A percentile compares a stretch with the other conserved stretches of the same genome.
These are phyloP conservation scores for Haplosporangium gracile DNA, from an alignment of 192 early-diverging fungal genomes.

Conservation along the genomic window DNA sequence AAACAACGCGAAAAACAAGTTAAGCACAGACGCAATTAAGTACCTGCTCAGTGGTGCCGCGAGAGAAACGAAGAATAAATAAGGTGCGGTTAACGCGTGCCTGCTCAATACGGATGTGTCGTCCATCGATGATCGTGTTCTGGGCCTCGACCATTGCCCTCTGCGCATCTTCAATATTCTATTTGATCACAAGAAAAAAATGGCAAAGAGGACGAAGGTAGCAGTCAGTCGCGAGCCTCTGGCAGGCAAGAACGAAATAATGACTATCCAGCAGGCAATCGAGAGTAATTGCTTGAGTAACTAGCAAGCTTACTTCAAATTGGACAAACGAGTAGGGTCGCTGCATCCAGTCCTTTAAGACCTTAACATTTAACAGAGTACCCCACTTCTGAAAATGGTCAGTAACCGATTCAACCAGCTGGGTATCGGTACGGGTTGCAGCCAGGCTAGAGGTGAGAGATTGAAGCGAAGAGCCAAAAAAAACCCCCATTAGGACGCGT, in stretches of 20 bases:
- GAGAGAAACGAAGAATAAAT: conserved; percentile 65
- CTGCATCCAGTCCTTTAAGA: conserved; percentile 77
- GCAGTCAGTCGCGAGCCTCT: too few relatives aligned
- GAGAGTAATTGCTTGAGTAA: background rate
- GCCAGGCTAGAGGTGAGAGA: conserved; percentile 58
- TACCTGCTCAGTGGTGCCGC: conserved; percentile 60
- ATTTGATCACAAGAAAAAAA: background rate
- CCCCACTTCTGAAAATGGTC: conserved; percentile 77
- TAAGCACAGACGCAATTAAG: background rate
- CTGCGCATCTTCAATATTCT: conserved; percentile 69
- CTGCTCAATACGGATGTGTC: conserved; percentile 81
- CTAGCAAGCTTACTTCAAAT: conserved; percentile 63
- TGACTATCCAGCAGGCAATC: background rate
- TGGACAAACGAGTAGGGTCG: conserved; percentile 87
- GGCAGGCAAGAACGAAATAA: background rate
- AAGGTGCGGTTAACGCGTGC: conserved; percentile 83
- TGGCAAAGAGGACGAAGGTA: background rate
- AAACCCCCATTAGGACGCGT: background rate
- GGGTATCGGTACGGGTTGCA: conserved; percentile 61
- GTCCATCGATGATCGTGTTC: conserved; percentile 74
- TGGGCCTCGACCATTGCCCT: conserved; percentile 73
- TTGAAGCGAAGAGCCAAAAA: background rate
- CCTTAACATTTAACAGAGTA: conserved; percentile 73
- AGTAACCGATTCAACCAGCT: conserved; percentile 68
- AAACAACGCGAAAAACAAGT: background rate